phyloP scores from a whole-genome alignment of 352 stramenopile species.

The Globisporangium abappressorium region DNA sequence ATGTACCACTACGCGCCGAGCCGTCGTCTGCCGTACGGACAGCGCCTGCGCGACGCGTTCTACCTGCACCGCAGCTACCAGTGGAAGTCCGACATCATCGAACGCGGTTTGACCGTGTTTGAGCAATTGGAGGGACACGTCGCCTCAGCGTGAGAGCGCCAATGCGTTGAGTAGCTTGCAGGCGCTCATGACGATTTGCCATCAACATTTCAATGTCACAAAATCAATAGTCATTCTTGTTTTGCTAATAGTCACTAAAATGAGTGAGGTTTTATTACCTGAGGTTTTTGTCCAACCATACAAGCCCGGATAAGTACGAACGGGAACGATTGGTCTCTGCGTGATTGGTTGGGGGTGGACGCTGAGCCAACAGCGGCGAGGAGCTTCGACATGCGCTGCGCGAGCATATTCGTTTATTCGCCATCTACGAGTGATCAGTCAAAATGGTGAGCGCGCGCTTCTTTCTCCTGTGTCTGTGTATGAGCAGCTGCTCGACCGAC shows the following conservation, averaged over 20 bases:
- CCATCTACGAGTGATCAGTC: conserved; percentile 69
- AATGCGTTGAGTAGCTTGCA: background rate
- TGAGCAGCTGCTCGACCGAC: background rate
- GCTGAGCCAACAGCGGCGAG: background rate
- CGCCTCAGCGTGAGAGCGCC: background rate
- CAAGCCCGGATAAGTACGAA: background rate
- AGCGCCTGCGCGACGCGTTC: background rate
- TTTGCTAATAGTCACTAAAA: background rate
- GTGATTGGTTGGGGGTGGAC: background rate
- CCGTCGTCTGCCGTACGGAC: background rate
- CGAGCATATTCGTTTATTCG: conserved; percentile 75
- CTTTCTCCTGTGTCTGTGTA: background rate
- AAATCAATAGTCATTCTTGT: no score
- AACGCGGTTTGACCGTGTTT: background rate
- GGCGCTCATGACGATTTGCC: no score
- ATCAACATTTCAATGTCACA: background rate
- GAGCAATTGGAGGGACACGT: background rate
- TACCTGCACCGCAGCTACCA: background rate
- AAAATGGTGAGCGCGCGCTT: conserved; percentile 40
- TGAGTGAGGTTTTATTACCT: background rate
- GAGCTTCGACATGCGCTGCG: background rate
- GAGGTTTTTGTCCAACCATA: background rate
- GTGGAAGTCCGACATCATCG: background rate
- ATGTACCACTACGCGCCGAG: background rate
- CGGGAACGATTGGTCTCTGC: background rate